Base-by-base conservation (phyloP, 768 basidiomycete species). In the Psilocybe cubensis region DNA sequence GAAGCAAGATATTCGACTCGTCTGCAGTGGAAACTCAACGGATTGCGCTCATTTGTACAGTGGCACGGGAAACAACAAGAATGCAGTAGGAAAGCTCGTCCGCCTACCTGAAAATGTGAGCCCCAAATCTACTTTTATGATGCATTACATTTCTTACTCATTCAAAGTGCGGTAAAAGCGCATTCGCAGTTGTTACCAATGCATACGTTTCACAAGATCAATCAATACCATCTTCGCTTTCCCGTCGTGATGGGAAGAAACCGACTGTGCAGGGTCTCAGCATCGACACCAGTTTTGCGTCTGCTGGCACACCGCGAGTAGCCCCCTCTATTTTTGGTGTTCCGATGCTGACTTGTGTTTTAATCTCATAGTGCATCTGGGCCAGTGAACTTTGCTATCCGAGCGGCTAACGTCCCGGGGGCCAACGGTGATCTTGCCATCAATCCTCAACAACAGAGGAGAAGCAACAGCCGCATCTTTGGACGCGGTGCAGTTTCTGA, bases 21-120 rank as follows among this genome's bases (percentile, higher is more conserved):
- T 82, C 2, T 84, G 83, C 68, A 65, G 65, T 44, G 56, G 66
- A 28, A 60, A 59, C 33, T 65, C 68, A 12, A 56, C 65, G 20
- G 66, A 68, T 7, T 83, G 81, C 63, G 66, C 67, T 24, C 79
- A 79, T 54, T 66, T 83, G 10, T 77, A 72, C 55, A 59, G 62
- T n/a, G 35, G 66, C 70, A 57, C 54, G n/a, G 48, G 51, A 28
- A 63, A 57, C 27, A 31, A 27, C 29, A 66, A 64, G 31, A 76
- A 76, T 20, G 73, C 80, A 0, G 77, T 72, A n/a, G 78, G 76
- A 55, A 84, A 80, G 58, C 67, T 86, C 20, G 82, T 84, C 25
- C 75, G 83, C 18, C 64, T 86, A 7, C 83, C 84, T 4, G 76
- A 84, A 61, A 71, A 70, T 50, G 84, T 84, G 55, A 42, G 78